Evolutionary conservation across 768 basidiomycete genomes (phyloP).

Genomic region (Sarcodon sp.): DNA sequence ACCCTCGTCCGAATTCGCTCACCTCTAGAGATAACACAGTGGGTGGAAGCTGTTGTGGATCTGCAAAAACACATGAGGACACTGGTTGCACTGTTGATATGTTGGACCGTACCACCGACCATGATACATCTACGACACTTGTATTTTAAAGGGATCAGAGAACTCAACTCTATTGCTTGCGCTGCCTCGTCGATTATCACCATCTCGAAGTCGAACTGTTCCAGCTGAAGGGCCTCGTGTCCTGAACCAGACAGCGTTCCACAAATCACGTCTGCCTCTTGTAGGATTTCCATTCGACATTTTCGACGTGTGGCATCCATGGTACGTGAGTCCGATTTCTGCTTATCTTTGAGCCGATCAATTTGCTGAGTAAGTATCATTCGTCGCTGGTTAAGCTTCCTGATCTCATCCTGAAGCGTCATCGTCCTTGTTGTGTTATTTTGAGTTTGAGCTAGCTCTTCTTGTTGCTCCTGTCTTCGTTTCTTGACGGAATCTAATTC

Average conservation of each 20-base stretch:
- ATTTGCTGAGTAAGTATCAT: conserved; percentile 53
- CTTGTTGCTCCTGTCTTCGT: conserved; percentile 41
- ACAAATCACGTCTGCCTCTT: conserved; percentile 89
- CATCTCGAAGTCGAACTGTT: conserved; percentile 83
- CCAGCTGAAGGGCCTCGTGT: conserved; percentile 55
- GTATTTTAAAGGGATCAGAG: conserved; percentile 91
- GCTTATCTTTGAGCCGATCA: conserved; percentile 71
- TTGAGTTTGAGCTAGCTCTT: conserved; percentile 41
- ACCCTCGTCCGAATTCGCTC: conserved; percentile 2
- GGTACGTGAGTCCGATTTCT: conserved; percentile 69
- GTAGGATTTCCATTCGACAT: conserved; percentile 61
- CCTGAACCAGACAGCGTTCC: conserved; percentile 89
- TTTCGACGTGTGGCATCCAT: conserved; percentile 71
- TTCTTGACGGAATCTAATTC: conserved; percentile 63
- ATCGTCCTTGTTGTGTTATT: conserved; percentile 42
- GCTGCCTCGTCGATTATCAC: conserved; percentile 98
- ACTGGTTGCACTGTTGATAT: background rate
- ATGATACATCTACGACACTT: conserved; percentile 73
- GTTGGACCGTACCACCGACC: conserved; percentile 59
- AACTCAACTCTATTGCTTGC: conserved; percentile 90
- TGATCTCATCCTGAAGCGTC: conserved; percentile 62
- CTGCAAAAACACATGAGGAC: conserved; percentile 16
- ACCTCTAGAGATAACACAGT: conserved; percentile 66
- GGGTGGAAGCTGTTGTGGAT: conserved; percentile 92
- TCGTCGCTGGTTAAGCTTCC: conserved; percentile 49